Evolutionary conservation across 345 rosid genomes (phyloP).

Genomic region (Acer saccharum): DNA sequence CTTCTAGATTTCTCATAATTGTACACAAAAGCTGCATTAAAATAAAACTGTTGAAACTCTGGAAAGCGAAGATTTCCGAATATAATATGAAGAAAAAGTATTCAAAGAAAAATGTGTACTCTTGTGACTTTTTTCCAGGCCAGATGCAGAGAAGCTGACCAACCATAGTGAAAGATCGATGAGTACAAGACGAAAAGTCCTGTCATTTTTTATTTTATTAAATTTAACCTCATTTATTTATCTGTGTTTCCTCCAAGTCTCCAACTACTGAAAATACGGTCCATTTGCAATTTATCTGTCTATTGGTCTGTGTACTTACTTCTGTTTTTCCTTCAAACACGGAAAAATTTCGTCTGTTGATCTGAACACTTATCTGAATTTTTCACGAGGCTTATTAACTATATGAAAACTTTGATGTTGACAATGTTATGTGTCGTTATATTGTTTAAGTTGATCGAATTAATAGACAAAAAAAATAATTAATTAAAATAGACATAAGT

Average conservation of each 20-base stretch:
- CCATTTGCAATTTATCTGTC: neutral
- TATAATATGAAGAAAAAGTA: neutral
- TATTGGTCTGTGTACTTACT: too few relatives aligned
- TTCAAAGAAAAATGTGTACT: neutral
- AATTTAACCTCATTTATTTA: neutral
- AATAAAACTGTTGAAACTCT: neutral
- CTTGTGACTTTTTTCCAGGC: neutral
- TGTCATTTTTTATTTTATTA: neutral
- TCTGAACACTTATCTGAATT: neutral
- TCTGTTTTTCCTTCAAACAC: neutral
- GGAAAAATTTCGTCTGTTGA: neutral
- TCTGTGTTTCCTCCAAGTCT: neutral
- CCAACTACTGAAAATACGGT: neutral
- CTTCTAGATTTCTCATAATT: neutral
- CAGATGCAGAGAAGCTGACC: slow-evolving; percentile 16
- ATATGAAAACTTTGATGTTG: neutral
- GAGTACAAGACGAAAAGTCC: neutral
- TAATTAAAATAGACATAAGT: too few relatives aligned
- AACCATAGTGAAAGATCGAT: neutral
- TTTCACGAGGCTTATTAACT: neutral
- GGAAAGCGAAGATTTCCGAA: neutral
- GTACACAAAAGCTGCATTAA: neutral
- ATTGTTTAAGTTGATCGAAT: too few relatives aligned
- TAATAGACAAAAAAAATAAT: too few relatives aligned
- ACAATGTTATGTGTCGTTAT: neutral